These are phyloP conservation scores for Apiotrichum brassicae DNA, from an alignment of 1,284 basidiomycete genomes.

Conservation along the genomic window DNA sequence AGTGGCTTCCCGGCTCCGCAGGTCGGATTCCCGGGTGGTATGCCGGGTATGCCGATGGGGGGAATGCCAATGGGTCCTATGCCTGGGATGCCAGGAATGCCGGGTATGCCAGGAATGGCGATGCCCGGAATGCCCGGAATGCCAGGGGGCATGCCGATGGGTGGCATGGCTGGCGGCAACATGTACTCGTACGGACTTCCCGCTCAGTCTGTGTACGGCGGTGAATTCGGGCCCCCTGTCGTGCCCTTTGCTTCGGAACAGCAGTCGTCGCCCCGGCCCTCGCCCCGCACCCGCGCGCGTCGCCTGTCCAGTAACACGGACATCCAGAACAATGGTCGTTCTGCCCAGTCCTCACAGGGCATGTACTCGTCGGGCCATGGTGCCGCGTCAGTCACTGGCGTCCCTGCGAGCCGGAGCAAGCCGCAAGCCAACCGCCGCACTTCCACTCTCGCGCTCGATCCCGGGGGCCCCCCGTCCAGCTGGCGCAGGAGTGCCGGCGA, in stretches of 20 bases:
- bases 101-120: slow-evolving; percentile 1
- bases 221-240: slow-evolving; percentile 39
- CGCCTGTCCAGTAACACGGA: slow-evolving; percentile 5
- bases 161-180: slow-evolving; percentile 13
- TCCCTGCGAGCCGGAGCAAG: not conserved
- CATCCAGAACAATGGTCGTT: not conserved
- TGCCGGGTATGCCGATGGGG: not conserved
- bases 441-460: slow-evolving; percentile 6
- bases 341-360: not conserved
- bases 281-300: slow-evolving; percentile 6
- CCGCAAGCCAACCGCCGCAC: slow-evolving; percentile 6
- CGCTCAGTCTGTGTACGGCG: slow-evolving; percentile 38
- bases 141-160: slow-evolving; percentile 3
- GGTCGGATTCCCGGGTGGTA: slow-evolving; percentile 4
- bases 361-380: not conserved
- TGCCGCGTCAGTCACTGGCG: slow-evolving; percentile 1
- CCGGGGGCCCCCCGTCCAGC: slow-evolving; percentile 7
- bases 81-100: not conserved
- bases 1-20: slow-evolving; percentile 1
- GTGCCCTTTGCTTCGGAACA: not conserved
- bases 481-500: slow-evolving; percentile 9
- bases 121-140: not conserved
- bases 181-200: slow-evolving; percentile 34
- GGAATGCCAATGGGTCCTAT: not conserved
- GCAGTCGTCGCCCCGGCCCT: not conserved